Evolutionary conservation across 1,284 basidiomycete species (phyloP).

Genomic region (Trichosporon faecale): DNA sequence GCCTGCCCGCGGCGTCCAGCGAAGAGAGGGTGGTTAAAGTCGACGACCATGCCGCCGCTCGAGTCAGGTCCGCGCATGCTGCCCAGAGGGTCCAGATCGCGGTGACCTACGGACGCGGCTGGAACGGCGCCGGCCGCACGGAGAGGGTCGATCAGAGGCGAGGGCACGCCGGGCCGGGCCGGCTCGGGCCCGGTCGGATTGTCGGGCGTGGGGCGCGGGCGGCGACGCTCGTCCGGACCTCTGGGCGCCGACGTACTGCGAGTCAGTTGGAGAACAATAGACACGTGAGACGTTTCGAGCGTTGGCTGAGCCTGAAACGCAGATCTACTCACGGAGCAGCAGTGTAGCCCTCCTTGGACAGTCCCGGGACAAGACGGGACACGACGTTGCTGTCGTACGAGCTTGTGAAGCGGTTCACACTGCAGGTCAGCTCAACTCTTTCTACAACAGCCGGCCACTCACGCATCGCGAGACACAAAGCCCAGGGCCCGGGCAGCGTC

Average conservation of each 20-base stretch:
- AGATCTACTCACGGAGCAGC: conserved; percentile 37
- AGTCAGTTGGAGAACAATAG: background rate
- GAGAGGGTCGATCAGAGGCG: conserved; percentile 28
- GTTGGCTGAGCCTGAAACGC: background rate
- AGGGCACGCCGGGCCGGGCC: conserved; percentile 25
- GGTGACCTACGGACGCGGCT: conserved; percentile 52
- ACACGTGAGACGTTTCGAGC: background rate
- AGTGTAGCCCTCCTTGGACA: conserved; percentile 48
- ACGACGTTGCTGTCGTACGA: conserved; percentile 52
- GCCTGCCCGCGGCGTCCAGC: conserved; percentile 31
- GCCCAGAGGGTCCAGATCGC: conserved; percentile 56
- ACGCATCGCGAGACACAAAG: conserved; percentile 39
- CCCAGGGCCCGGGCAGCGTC: conserved; percentile 25
- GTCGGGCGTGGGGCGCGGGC: conserved; percentile 9
- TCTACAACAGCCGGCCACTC: conserved; percentile 15
- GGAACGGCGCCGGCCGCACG: conserved; percentile 27
- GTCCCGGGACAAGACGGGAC: conserved; percentile 51
- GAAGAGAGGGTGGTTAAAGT: conserved; percentile 58
- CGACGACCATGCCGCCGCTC: conserved; percentile 57
- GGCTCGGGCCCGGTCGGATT: conserved; percentile 16
- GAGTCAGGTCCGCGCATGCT: conserved; percentile 37
- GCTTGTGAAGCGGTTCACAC: conserved; percentile 49
- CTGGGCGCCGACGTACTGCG: background rate
- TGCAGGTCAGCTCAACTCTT: conserved; percentile 22
- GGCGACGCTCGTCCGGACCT: conserved; percentile 10